Evolutionary conservation across 805 yeast genomes (phyloP).

Genomic region (Candida tammaniensis): DNA sequence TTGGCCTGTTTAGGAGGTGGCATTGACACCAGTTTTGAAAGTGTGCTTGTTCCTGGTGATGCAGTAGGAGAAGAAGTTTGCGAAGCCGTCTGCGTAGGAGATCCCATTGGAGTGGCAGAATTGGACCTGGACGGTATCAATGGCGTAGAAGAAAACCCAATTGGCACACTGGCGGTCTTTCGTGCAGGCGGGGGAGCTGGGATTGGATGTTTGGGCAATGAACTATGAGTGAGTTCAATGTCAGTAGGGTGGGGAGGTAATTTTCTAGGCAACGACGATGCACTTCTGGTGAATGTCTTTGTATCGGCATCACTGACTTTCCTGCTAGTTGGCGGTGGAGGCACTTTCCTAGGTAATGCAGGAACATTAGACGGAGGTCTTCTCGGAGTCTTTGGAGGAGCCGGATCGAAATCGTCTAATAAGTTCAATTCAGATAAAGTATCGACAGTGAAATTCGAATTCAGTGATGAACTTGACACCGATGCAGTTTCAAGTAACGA

Average conservation of each 20-base stretch:
- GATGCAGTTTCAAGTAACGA: slow-evolving; percentile 5
- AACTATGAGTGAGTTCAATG: slow-evolving; percentile 6
- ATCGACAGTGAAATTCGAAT: slow-evolving; percentile 20
- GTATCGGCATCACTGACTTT: slow-evolving; percentile 12
- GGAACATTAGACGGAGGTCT: slow-evolving; percentile 4
- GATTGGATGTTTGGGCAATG: slow-evolving; percentile 21
- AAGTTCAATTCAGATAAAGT: slow-evolving; percentile 35
- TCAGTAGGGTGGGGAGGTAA: slow-evolving; percentile 15
- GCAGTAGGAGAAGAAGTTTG: background rate
- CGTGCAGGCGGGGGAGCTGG: slow-evolving; percentile 18
- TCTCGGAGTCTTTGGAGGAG: slow-evolving; percentile 20
- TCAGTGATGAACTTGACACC: slow-evolving; percentile 3
- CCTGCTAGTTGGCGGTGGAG: slow-evolving; percentile 23
- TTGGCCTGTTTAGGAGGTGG: slow-evolving; percentile 2
- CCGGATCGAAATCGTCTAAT: slow-evolving; percentile 25
- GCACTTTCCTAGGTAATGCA: slow-evolving; percentile 16
- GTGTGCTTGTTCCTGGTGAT: background rate
- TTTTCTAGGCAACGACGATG: slow-evolving; percentile 11
- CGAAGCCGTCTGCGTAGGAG: slow-evolving; percentile 6
- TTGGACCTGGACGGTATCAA: slow-evolving; percentile 36
- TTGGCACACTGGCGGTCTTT: slow-evolving; percentile 21
- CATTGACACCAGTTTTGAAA: background rate
- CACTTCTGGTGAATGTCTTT: background rate
- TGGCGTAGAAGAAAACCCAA: slow-evolving; percentile 38
- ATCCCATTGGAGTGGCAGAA: slow-evolving; percentile 24